A percentile compares a stretch with the other conserved stretches of the same genome.
These are phyloP conservation scores for Alternaria postmessia DNA, from an alignment of 2,329 filamentous ascomycete species.

Conservation along the genomic window DNA sequence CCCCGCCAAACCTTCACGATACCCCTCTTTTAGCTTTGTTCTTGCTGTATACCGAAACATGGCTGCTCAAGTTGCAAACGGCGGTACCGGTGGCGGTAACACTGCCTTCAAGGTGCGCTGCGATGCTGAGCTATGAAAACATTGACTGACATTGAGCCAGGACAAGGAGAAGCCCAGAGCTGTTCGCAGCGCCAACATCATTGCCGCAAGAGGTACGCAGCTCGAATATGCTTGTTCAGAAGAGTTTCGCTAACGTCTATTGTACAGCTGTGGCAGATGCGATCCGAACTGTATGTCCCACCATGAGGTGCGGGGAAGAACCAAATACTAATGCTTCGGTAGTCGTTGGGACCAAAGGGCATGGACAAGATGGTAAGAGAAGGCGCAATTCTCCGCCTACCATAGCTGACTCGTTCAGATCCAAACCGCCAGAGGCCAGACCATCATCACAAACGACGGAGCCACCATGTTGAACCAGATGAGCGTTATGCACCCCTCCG, in stretches of 20 bases:
- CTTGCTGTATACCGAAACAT: slow-evolving; percentile 32
- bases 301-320: slow-evolving; percentile 29
- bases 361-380: slow-evolving; percentile 90
- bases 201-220: slow-evolving; percentile 85
- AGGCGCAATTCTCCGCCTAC: not conserved
- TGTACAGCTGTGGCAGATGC: slow-evolving; percentile 89
- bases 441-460: slow-evolving; percentile 99
- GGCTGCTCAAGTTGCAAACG: slow-evolving; percentile 45
- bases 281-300: slow-evolving; percentile 76
- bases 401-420: slow-evolving; percentile 62
- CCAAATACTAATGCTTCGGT: slow-evolving; percentile 35
- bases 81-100: slow-evolving; percentile 62
- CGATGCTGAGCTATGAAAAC: slow-evolving; percentile 31
- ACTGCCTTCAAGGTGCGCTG: slow-evolving; percentile 69
- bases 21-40: slow-evolving; percentile 26
- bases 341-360: slow-evolving; percentile 90
- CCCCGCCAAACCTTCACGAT: slow-evolving; percentile 32
- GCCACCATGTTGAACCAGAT: slow-evolving; percentile 99
- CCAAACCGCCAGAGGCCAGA: slow-evolving; percentile 93
- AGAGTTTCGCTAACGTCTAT: slow-evolving; percentile 30
- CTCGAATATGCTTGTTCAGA: slow-evolving; percentile 24
- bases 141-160: slow-evolving; percentile 57
- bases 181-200: slow-evolving; percentile 94
- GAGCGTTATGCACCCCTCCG: slow-evolving; percentile 99
- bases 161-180: slow-evolving; percentile 99